These are phyloP conservation scores for Ascosphaera apis DNA, from an alignment of 2,329 filamentous ascomycete genomes.

Conservation along the genomic window DNA sequence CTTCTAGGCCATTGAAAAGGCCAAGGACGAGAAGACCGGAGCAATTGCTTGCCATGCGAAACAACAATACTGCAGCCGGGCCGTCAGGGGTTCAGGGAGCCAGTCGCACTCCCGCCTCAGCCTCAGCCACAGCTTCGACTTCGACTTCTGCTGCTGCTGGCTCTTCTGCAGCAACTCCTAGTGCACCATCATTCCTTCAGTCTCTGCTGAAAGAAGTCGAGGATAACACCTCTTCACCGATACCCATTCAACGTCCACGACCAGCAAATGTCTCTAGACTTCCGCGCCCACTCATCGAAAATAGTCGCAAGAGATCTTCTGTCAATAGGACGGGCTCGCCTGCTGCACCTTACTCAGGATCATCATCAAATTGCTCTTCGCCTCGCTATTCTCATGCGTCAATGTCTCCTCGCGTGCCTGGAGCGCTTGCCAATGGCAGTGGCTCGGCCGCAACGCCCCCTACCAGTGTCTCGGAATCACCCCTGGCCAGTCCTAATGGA, in stretches of 20 bases:
- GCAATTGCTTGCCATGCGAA: constrained; percentile 16
- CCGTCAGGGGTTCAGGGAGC: not conserved
- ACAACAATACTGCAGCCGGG: not conserved
- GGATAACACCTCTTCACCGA: constrained; percentile 17
- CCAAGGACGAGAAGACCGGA: constrained; percentile 53
- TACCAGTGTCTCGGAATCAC: not conserved
- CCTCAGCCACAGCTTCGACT: constrained; percentile 15
- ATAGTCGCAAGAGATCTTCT: not conserved
- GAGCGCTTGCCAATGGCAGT: not conserved
- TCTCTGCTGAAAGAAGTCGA: constrained; percentile 79
- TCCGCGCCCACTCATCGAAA: not conserved
- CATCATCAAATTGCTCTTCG: not conserved
- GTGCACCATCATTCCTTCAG: constrained; percentile 58
- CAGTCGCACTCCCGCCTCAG: too few species aligned
- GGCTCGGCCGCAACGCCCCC: not conserved
- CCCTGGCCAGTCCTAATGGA: not conserved
- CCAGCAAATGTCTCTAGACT: not conserved
- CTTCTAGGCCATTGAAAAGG: constrained; percentile 66
- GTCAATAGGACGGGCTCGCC: not conserved
- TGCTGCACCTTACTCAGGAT: not conserved
- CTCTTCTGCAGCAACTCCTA: constrained; percentile 15
- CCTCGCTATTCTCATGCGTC: not conserved
- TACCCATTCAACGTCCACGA: constrained; percentile 4
- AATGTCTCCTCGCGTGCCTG: not conserved
- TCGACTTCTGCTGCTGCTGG: constrained; percentile 7